Evolutionary conservation across 192 early-diverging fungal species (phyloP).

Genomic region (Coemansia sp.): DNA sequence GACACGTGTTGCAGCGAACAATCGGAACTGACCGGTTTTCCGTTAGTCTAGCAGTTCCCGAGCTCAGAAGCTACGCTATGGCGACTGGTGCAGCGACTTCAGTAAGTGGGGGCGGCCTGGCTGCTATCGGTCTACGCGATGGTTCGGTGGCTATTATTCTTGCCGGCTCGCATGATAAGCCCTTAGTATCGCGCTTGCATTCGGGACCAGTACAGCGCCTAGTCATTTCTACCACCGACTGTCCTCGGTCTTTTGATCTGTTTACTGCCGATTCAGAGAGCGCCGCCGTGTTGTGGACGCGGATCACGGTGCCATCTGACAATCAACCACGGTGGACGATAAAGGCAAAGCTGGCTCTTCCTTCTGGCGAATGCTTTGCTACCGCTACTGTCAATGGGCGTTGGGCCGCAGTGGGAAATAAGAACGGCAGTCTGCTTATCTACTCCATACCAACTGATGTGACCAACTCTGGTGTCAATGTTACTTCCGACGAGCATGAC

Average conservation of each 20-base stretch:
- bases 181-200: constrained; percentile 1
- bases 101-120: constrained; percentile 3
- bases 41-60: background rate
- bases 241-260: background rate
- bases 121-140: constrained; percentile 32
- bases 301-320: background rate
- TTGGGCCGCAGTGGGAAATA: constrained; percentile 19
- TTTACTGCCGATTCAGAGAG: background rate
- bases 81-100: background rate
- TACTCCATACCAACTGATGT: background rate
- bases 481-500: background rate
- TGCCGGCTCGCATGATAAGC: background rate
- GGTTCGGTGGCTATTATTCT: constrained; percentile 20
- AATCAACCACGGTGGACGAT: background rate
- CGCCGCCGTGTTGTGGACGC: constrained; percentile 10
- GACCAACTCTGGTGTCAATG: background rate
- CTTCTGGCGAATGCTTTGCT: background rate
- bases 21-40: background rate
- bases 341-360: constrained; percentile 4
- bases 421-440: constrained; percentile 14
- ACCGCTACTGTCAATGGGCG: constrained; percentile 9
- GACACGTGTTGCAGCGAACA: constrained; percentile 26
- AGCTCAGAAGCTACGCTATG: constrained; percentile 28
- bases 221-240: background rate
- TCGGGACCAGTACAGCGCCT: background rate